Percentiles rank a stretch among this genome's conserved stretches.
phyloP scores from a whole-genome alignment of 257 asterid genomes.

The Verbena officinalis region DNA sequence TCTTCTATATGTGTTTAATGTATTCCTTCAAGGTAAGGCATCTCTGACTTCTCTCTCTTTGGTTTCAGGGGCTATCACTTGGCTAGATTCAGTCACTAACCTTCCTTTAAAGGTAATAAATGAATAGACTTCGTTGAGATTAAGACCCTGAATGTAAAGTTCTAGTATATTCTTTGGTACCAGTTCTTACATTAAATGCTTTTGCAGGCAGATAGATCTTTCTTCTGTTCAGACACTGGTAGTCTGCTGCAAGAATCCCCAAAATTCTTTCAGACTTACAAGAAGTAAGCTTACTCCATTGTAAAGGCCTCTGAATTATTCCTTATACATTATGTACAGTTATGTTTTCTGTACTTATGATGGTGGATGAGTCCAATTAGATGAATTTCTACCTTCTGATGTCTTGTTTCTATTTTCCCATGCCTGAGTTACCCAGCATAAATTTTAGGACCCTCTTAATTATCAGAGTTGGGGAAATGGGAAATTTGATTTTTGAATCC shows the following conservation, averaged over 20 bases:
- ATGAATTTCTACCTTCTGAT: not conserved
- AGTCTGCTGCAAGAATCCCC: constrained; percentile 75
- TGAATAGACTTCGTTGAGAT: constrained; percentile 13
- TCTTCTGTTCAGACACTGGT: constrained; percentile 93
- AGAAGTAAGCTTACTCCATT: constrained; percentile 51
- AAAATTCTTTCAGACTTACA: constrained; percentile 72
- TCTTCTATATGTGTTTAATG: constrained; percentile 17
- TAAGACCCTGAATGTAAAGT: constrained; percentile 20
- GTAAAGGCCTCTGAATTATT: constrained; percentile 18
- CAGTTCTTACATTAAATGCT: constrained; percentile 20
- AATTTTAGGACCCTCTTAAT: constrained; percentile 16
- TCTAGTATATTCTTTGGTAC: constrained; percentile 15
- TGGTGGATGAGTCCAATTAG: constrained; percentile 16
- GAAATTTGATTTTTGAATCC: constrained; percentile 10
- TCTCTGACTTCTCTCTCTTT: constrained; percentile 30
- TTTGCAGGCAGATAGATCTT: constrained; percentile 79
- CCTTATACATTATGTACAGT: constrained; percentile 6
- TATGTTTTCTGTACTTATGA: constrained; percentile 4
- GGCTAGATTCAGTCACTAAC: constrained; percentile 94
- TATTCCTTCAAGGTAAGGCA: constrained; percentile 17
- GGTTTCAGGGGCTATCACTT: constrained; percentile 72
- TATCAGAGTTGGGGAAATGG: constrained; percentile 16
- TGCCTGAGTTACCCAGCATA: constrained; percentile 26
- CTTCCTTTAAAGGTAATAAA: constrained; percentile 74
- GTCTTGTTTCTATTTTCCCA: constrained; percentile 15